Evolutionary conservation across 352 stramenopile species (phyloP).

Genomic region (Globisporangium solare): DNA sequence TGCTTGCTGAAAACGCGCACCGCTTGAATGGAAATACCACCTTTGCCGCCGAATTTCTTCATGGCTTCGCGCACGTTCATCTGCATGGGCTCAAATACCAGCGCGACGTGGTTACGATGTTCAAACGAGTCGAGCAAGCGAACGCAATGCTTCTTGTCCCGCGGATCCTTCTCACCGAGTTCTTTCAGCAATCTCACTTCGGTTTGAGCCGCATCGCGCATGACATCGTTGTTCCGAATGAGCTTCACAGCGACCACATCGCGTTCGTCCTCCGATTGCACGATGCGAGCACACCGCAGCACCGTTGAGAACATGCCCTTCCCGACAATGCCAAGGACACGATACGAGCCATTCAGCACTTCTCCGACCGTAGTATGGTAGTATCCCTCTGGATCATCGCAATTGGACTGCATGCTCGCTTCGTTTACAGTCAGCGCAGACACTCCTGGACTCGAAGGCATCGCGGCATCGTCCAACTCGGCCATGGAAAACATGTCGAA

Average conservation of each 20-base stretch:
- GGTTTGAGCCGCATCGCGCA: constrained; percentile 93
- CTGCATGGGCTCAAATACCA: constrained; percentile 97
- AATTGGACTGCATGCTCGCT: constrained; percentile 82
- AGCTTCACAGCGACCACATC: constrained; percentile 82
- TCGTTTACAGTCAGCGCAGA: constrained; percentile 35
- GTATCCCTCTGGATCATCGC: constrained; percentile 97
- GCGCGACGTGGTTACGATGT: constrained; percentile 92
- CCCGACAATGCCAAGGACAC: constrained; percentile 91
- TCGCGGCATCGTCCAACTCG: constrained; percentile 50
- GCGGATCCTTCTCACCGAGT: constrained; percentile 56
- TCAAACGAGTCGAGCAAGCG: constrained; percentile 83
- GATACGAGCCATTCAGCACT: constrained; percentile 89
- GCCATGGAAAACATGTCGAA: constrained; percentile 88
- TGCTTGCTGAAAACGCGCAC: constrained; percentile 83
- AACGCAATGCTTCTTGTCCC: constrained; percentile 85
- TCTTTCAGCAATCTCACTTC: constrained; percentile 82
- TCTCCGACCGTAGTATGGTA: constrained; percentile 95
- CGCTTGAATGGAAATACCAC: constrained; percentile 80
- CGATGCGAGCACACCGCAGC: constrained; percentile 87
- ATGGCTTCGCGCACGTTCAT: constrained; percentile 95
- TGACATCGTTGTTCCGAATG: constrained; percentile 97
- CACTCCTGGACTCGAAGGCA: constrained; percentile 21
- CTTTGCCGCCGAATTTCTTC: constrained; percentile 87
- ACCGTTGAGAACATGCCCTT: constrained; percentile 99
- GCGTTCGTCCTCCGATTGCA: constrained; percentile 19